phyloP scores from a whole-genome alignment of 2,329 filamentous ascomycete genomes.

The Botrytis tulipae region DNA sequence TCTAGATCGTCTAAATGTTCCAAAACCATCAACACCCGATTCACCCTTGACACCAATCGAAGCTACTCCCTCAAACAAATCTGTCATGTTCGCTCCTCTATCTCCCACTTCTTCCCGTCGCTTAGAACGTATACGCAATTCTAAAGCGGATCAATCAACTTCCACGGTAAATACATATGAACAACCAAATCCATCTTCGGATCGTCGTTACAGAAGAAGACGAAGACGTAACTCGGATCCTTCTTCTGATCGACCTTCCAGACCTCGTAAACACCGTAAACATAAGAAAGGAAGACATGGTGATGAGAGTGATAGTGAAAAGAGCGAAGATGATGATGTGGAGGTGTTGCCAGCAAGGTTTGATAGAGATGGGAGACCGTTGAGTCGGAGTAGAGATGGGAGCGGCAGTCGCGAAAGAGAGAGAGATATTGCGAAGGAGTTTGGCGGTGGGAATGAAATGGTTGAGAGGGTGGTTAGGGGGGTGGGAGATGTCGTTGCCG shows the following conservation, averaged over 20 bases:
- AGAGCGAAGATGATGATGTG: constrained; percentile 25
- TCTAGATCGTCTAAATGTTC: constrained; percentile 16
- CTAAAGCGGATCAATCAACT: constrained; percentile 11
- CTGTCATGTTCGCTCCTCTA: constrained; percentile 38
- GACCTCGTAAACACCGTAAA: constrained; percentile 28
- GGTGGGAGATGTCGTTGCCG: constrained; percentile 36
- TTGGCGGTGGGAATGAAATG: constrained; percentile 32
- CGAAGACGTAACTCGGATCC: constrained; percentile 35
- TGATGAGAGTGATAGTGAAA: constrained; percentile 23
- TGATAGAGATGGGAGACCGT: constrained; percentile 33
- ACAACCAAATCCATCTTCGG: constrained; percentile 16
- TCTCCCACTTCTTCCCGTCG: constrained; percentile 34
- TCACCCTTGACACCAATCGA: background rate
- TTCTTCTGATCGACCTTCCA: constrained; percentile 32
- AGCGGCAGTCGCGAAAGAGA: background rate
- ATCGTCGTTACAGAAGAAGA: constrained; percentile 24
- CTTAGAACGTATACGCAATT: constrained; percentile 17
- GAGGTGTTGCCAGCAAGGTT: constrained; percentile 37
- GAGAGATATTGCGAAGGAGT: constrained; percentile 17
- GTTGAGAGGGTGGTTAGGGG: constrained; percentile 32
- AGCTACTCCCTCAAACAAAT: constrained; percentile 28
- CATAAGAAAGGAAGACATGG: constrained; percentile 23
- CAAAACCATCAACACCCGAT: background rate
- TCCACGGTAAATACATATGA: constrained; percentile 18
- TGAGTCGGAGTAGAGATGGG: background rate